These are phyloP conservation scores for Termitomyces sp. DNA, from an alignment of 768 basidiomycete species.

Conservation along the genomic window DNA sequence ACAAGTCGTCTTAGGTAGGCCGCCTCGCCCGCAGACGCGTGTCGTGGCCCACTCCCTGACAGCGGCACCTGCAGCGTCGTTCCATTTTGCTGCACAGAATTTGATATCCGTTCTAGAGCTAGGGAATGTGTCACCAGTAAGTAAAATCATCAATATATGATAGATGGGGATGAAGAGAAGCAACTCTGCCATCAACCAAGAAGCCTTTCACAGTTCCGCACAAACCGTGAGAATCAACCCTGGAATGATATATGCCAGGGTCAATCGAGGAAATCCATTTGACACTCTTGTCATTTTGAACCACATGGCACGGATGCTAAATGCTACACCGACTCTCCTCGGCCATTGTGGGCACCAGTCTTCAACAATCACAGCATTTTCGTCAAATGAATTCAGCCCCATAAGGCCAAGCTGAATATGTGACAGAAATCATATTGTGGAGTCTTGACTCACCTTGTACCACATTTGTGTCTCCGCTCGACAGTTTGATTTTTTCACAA, in stretches of 20 bases:
- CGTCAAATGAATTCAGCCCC: slow-evolving; percentile 1
- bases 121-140: slow-evolving; percentile 18
- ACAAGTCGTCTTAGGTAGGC: slow-evolving; percentile 63
- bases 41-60: slow-evolving; percentile 44
- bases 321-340: neutral
- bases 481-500: slow-evolving; percentile 15
- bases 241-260: slow-evolving; percentile 7
- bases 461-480: slow-evolving; percentile 20
- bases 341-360: slow-evolving; percentile 6
- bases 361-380: neutral
- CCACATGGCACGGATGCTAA: slow-evolving; percentile 2
- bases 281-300: slow-evolving; percentile 2
- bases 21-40: slow-evolving; percentile 64
- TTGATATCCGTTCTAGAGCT: slow-evolving; percentile 66
- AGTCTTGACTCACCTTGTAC: slow-evolving; percentile 27
- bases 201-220: slow-evolving; percentile 17
- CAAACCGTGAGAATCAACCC: slow-evolving; percentile 19
- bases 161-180: slow-evolving; percentile 5
- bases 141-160: neutral
- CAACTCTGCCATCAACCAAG: slow-evolving; percentile 6
- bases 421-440: neutral
- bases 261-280: neutral
- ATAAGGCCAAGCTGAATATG: slow-evolving; percentile 10
- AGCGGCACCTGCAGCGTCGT: slow-evolving; percentile 31
- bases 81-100: slow-evolving; percentile 22